These are phyloP conservation scores for Teratosphaeria viscida DNA, from an alignment of 2,329 filamentous ascomycete genomes.

Conservation along the genomic window DNA sequence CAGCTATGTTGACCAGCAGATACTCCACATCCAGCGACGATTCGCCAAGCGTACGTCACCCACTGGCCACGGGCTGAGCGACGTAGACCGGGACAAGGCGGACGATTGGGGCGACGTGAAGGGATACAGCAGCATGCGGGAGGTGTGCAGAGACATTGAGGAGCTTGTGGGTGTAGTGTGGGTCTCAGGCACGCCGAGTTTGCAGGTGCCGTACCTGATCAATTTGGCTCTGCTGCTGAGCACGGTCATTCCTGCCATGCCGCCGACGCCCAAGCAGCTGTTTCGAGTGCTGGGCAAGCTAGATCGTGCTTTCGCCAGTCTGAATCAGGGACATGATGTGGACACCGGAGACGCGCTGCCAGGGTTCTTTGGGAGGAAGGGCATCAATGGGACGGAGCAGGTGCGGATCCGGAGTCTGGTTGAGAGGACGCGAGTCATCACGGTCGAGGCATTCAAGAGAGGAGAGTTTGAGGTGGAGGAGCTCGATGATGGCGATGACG, in stretches of 20 bases:
- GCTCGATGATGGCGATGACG: constrained; percentile 26
- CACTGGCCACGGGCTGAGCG: constrained; percentile 18
- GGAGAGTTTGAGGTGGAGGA: constrained; percentile 30
- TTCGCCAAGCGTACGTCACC: constrained; percentile 40
- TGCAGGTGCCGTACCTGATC: constrained; percentile 78
- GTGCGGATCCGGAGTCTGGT: constrained; percentile 75
- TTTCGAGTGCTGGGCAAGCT: constrained; percentile 67
- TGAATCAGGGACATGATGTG: constrained; percentile 58
- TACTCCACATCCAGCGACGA: constrained; percentile 41
- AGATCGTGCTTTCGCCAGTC: constrained; percentile 70
- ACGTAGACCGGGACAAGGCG: constrained; percentile 24
- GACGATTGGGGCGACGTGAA: constrained; percentile 28
- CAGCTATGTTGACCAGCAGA: constrained; percentile 44
- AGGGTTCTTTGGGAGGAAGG: constrained; percentile 53
- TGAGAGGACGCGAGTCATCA: constrained; percentile 60
- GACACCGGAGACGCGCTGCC: constrained; percentile 56
- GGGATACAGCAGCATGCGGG: constrained; percentile 53
- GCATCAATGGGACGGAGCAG: constrained; percentile 74
- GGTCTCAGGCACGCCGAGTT: constrained; percentile 72
- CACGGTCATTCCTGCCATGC: constrained; percentile 62
- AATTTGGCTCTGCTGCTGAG: constrained; percentile 64
- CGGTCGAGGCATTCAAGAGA: constrained; percentile 57
- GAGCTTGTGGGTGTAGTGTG: constrained; percentile 69
- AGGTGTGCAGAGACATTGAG: constrained; percentile 66
- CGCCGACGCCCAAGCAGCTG: constrained; percentile 54